Evolutionary conservation across 208 protist species (phyloP), one percentile per base, ranked within the genome.

Genomic region (Naegleria lovaniensis): DNA sequence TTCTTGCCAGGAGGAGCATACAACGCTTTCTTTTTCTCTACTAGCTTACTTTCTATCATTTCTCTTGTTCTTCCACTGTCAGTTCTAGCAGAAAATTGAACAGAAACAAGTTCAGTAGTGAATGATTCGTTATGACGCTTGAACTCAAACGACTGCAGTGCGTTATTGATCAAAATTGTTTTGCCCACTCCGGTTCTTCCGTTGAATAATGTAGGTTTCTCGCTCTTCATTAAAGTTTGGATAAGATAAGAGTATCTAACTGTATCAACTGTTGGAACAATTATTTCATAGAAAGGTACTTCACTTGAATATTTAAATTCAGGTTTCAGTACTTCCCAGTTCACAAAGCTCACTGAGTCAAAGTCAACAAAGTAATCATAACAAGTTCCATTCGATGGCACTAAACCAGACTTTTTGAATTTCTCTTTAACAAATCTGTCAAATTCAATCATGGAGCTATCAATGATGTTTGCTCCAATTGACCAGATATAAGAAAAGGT

Each of bases 251-350:
- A 96, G 92, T 97, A 98, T 43, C 98, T 96, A 83, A 99, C 96
- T 36, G 98, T 99, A 93, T 99, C 98, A 22, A 98, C 94, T 11
- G 98, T 99, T 5, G 98, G 97, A 16, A 99, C 97, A 84, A 99
- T 94, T 41, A 99, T 97, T 92, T 98, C 94, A 93, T 98, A 99
- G 95, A 97, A 99, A 11, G 98, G 97, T 58, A 94, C 94, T 16
- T 93, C 92, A 0, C 93, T 92, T 89, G 96, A 93, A 93, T 97
- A 98, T 29, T 92, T 85, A 92, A 97, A 98, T 83, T 96, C 92
- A 36, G 92, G 93, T 90, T 99, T 94, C 40, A 95, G 59, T 38
- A 92, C 88, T 51, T 96, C 94, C 97, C 97, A 98, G 76, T 93
- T 90, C 40, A 96, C 92, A 85, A 98, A 96, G 59, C 96, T 83